A percentile compares a stretch with the other conserved stretches of the same genome.
phyloP scores from a whole-genome alignment of 1,284 basidiomycete species.

The Moniliophthora roreri region DNA sequence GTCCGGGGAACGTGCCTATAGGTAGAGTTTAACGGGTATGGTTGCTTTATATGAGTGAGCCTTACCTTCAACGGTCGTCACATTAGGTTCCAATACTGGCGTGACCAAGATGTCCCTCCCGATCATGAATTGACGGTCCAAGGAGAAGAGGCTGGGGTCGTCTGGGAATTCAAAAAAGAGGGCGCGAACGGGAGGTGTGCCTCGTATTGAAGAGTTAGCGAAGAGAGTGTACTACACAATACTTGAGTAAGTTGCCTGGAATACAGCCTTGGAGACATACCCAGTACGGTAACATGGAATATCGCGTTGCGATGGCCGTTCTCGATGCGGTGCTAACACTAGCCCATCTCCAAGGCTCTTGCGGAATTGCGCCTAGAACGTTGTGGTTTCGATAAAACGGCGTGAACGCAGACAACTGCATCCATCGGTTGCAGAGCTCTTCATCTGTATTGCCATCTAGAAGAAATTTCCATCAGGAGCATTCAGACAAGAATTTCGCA shows the following conservation, averaged over 20 bases:
- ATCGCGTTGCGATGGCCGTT: slow-evolving; percentile 67
- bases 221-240: slow-evolving; percentile 66
- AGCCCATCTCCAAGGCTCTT: slow-evolving; percentile 78
- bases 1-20: slow-evolving; percentile 61
- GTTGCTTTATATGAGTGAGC: slow-evolving; percentile 2
- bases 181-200: slow-evolving; percentile 70
- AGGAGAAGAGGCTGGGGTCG: slow-evolving; percentile 59
- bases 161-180: slow-evolving; percentile 78
- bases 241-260: too few species aligned
- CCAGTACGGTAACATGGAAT: slow-evolving; percentile 75
- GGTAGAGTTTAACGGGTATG: background rate
- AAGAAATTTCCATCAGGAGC: slow-evolving; percentile 15
- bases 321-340: slow-evolving; percentile 72
- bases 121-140: slow-evolving; percentile 73
- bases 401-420: slow-evolving; percentile 75
- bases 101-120: slow-evolving; percentile 72
- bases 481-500: background rate
- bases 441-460: slow-evolving; percentile 72
- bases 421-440: slow-evolving; percentile 82
- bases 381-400: slow-evolving; percentile 78
- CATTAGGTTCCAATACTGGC: slow-evolving; percentile 65
- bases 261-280: slow-evolving; percentile 40
- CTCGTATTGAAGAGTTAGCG: slow-evolving; percentile 60
- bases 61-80: slow-evolving; percentile 45
- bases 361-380: slow-evolving; percentile 54